Evolutionary conservation across 495 filamentous ascomycete species (phyloP).

Genomic region (Chaetomidium leptoderma): DNA sequence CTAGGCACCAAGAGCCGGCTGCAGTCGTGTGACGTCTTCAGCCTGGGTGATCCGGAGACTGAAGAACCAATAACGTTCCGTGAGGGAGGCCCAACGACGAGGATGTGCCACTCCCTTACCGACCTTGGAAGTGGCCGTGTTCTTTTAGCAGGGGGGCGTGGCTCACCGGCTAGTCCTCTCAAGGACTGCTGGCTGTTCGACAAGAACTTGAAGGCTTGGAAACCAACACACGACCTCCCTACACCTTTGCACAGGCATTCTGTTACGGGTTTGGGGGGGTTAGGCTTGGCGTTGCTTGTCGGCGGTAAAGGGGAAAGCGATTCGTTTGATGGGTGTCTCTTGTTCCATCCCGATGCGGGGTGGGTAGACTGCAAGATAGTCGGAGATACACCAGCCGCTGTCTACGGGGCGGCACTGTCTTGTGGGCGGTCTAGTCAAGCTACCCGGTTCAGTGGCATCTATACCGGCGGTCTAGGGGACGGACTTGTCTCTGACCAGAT

Average conservation of each 20-base stretch:
- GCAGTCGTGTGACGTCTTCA: slow-evolving; percentile 58
- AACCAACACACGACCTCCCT: slow-evolving; percentile 57
- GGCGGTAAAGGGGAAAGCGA: slow-evolving; percentile 20
- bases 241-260: slow-evolving; percentile 68
- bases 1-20: slow-evolving; percentile 57
- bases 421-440: slow-evolving; percentile 17
- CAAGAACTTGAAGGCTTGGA: slow-evolving; percentile 52
- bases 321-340: slow-evolving; percentile 56
- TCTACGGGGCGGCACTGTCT: slow-evolving; percentile 56
- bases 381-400: slow-evolving; percentile 40
- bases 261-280: slow-evolving; percentile 54
- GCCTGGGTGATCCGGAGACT: slow-evolving; percentile 17
- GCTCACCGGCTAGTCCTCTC: slow-evolving; percentile 62
- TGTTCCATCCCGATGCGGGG: slow-evolving; percentile 54
- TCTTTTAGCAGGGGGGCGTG: slow-evolving; percentile 72
- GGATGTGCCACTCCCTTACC: slow-evolving; percentile 78
- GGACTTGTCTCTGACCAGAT: slow-evolving; percentile 54
- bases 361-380: slow-evolving; percentile 42
- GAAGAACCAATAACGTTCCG: slow-evolving; percentile 23
- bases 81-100: slow-evolving; percentile 42
- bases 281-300: slow-evolving; percentile 39
- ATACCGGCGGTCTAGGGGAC: slow-evolving; percentile 65
- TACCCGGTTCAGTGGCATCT: slow-evolving; percentile 47
- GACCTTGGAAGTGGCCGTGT: slow-evolving; percentile 44
- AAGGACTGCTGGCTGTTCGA: slow-evolving; percentile 69